Evolutionary conservation across 192 early-diverging fungal species (phyloP).

Genomic region (Coemansia sp.): DNA sequence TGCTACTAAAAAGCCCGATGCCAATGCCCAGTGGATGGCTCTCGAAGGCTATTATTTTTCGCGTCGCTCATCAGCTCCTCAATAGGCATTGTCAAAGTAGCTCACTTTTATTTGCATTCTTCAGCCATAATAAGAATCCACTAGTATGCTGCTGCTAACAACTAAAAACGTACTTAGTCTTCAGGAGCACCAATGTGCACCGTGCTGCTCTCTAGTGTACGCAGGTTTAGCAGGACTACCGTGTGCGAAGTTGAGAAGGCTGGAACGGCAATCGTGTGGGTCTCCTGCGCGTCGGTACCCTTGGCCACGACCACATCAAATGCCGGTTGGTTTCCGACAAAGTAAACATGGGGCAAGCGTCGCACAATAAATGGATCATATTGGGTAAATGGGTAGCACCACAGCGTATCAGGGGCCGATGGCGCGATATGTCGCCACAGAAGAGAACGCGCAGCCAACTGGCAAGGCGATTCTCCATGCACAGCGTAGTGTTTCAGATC

Average conservation of each 20-base stretch:
- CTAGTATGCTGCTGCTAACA: background rate
- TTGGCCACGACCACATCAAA: constrained; percentile 56
- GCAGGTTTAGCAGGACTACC: constrained; percentile 79
- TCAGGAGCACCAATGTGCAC: constrained; percentile 6
- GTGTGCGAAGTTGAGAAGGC: constrained; percentile 64
- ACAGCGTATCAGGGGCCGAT: constrained; percentile 91
- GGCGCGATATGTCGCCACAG: constrained; percentile 89
- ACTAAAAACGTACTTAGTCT: background rate
- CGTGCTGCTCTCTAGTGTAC: constrained; percentile 57
- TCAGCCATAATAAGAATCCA: background rate
- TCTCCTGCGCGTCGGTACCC: constrained; percentile 58
- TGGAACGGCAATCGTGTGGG: constrained; percentile 75
- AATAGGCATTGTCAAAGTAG: background rate
- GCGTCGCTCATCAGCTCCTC: no score
- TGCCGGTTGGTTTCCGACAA: constrained; percentile 81
- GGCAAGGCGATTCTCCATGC: constrained; percentile 54
- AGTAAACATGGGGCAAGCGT: constrained; percentile 78
- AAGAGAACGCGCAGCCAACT: constrained; percentile 71
- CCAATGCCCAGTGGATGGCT: constrained; percentile 49
- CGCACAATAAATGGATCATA: constrained; percentile 85
- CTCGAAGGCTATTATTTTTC: constrained; percentile 42
- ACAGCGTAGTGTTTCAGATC: constrained; percentile 75
- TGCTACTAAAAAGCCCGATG: constrained; percentile 31
- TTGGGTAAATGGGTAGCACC: constrained; percentile 89
- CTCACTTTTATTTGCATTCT: background rate